These are phyloP conservation scores for Spinacia oleracea DNA, from an alignment of 179 eudicot genomes.

Conservation along the genomic window DNA sequence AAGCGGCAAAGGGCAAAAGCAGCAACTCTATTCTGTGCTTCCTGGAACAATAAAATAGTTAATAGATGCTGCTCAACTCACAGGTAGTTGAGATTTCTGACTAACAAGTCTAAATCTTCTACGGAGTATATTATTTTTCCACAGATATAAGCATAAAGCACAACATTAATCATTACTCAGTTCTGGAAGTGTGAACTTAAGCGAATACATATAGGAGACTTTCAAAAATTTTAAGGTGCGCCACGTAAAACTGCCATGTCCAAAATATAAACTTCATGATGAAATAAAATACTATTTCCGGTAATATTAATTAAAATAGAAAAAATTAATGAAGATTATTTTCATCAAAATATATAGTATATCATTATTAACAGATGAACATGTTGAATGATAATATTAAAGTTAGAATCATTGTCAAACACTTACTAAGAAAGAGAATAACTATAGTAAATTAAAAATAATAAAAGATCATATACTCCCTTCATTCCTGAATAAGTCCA, in stretches of 20 bases:
- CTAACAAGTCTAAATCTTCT: neutral
- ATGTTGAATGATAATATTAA: no score
- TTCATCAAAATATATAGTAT: no score
- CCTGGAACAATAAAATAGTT: conserved; percentile 46
- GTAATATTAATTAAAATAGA: no score
- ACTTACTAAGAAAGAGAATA: no score
- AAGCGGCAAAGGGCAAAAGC: conserved; percentile 76
- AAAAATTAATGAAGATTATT: no score
- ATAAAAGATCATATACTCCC: no score
- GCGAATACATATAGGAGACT: neutral
- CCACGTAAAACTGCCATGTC: neutral
- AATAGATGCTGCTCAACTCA: conserved; percentile 12
- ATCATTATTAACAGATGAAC: no score
- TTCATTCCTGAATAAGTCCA: no score
- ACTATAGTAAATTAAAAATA: no score
- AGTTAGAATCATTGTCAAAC: no score
- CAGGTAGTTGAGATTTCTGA: neutral
- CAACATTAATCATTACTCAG: neutral
- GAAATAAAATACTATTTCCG: no score
- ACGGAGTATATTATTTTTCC: neutral
- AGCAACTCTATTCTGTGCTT: conserved; percentile 94
- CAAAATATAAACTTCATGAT: neutral
- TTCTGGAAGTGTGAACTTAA: neutral
- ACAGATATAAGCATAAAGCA: neutral
- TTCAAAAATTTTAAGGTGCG: neutral